phyloP scores from a whole-genome alignment of 2,329 filamentous ascomycete genomes.

The Penicillium frequentans region DNA sequence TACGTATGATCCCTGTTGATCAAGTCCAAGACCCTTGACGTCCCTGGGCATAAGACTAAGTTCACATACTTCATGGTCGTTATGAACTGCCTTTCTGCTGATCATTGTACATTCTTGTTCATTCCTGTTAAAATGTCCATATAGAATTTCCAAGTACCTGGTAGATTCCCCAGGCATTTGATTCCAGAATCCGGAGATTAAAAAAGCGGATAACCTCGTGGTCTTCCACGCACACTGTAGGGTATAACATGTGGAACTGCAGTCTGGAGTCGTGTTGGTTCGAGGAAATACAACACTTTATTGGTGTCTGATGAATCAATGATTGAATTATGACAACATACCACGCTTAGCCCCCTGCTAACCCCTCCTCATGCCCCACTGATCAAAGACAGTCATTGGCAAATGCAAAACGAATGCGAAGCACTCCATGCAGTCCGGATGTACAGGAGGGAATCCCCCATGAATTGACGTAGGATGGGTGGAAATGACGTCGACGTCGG shows the following conservation, averaged over 20 bases:
- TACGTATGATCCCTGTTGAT: no score
- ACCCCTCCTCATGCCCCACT: background rate
- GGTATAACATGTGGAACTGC: background rate
- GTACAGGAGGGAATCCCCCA: background rate
- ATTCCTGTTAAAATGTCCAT: no score
- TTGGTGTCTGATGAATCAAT: background rate
- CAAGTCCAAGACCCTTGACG: background rate
- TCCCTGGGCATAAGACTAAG: background rate
- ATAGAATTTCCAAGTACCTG: no score
- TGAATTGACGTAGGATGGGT: conserved; percentile 11
- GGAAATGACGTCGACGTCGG: conserved; percentile 13
- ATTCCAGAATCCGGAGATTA: background rate
- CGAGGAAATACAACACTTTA: background rate
- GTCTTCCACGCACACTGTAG: background rate
- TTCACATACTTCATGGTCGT: background rate
- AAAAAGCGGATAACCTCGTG: background rate
- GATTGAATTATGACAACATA: conserved; percentile 1
- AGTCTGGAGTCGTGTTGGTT: background rate
- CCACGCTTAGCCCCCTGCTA: background rate
- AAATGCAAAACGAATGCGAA: background rate
- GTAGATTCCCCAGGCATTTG: no score
- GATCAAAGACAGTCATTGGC: background rate
- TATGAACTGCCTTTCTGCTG: no score
- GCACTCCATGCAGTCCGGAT: background rate
- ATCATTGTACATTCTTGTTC: no score